These are phyloP conservation scores for Carex littledalei DNA, from an alignment of 176 grass and related monocot genomes.

Conservation along the genomic window DNA sequence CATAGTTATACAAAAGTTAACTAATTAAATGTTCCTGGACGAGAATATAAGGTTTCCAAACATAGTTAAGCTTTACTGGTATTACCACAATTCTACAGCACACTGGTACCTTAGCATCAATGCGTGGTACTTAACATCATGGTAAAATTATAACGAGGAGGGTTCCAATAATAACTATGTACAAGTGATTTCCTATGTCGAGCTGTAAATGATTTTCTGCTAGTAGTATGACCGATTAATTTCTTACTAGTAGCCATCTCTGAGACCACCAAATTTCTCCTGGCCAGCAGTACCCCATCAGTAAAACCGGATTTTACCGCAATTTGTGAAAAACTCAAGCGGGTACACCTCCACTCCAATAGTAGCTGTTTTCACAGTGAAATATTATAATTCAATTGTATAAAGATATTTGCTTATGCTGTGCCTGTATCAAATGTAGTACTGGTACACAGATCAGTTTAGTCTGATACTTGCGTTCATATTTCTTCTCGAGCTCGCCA, in stretches of 20 bases:
- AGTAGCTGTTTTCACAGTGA: constrained; percentile 41
- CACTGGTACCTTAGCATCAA: background rate
- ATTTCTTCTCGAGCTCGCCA: constrained; percentile 84
- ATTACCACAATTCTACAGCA: background rate
- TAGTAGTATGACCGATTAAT: background rate
- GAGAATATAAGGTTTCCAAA: background rate
- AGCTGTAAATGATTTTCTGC: too few relatives aligned
- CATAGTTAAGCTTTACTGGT: background rate
- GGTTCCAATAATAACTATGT: too few relatives aligned
- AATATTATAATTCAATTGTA: background rate
- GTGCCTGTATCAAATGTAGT: background rate
- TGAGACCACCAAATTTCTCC: constrained; percentile 79
- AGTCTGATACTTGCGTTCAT: constrained; percentile 45
- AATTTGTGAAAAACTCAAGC: constrained; percentile 81
- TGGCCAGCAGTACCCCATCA: constrained; percentile 90
- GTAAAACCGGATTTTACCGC: constrained; percentile 81
- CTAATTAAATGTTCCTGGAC: background rate
- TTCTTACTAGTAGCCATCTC: constrained; percentile 94
- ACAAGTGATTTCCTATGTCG: too few relatives aligned
- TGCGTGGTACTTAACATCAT: too few relatives aligned
- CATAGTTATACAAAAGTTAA: background rate
- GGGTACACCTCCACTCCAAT: constrained; percentile 90
- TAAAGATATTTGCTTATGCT: background rate
- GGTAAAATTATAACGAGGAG: too few relatives aligned
- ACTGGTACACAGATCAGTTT: background rate